Base-by-base conservation (phyloP, 345 rosid genomes). In the Camelina sativa region DNA sequence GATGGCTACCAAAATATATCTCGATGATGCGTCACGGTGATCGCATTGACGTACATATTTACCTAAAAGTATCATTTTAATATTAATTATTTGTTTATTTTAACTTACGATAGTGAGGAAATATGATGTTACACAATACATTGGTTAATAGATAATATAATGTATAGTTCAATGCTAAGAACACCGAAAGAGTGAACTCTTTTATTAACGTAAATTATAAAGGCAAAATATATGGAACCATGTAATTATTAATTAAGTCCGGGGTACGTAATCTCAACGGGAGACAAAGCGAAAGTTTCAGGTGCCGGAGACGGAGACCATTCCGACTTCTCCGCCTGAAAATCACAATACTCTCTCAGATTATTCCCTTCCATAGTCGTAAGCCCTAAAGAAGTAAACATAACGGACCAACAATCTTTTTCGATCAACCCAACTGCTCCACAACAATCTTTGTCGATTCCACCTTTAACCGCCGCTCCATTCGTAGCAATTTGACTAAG, bases 11-110 rank as follows among this genome's bases (percentile, higher is more conserved):
- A 89, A 51, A 80, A 85, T 78, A 85, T n/a, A n/a, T 91, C 28
- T 54, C 89, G 65, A 86, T 91, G n/a, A 84, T 91, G 91, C 81
- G 97, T 55, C 97, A 89, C 75, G 96, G 96, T 11, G 92, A 89
- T 68, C 91, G 96, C 8, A 59, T 86, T 17, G 96, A 91, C 78
- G 30, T 28, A 28, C 30, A 28, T 28, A 28, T 28, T 28, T 28
- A 4, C 30, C 30, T 28, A 28, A 4, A 23, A 3, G 4, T 28
- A 28, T 28, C 5, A 28, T 28, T 28, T 28, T 28, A 28, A 28
- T 28, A 28, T 28, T 28, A 28, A 28, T 28, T 28, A 28, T 28
- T 28, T 28, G 30, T 28, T 28, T 28, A 28, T 4, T 4, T 28
- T 28, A 28, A 28, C 30, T 4, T 28, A 28, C 4, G 5, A 28